phyloP scores from a whole-genome alignment of 2,329 filamentous ascomycete species.

The Alternaria postmessia region DNA sequence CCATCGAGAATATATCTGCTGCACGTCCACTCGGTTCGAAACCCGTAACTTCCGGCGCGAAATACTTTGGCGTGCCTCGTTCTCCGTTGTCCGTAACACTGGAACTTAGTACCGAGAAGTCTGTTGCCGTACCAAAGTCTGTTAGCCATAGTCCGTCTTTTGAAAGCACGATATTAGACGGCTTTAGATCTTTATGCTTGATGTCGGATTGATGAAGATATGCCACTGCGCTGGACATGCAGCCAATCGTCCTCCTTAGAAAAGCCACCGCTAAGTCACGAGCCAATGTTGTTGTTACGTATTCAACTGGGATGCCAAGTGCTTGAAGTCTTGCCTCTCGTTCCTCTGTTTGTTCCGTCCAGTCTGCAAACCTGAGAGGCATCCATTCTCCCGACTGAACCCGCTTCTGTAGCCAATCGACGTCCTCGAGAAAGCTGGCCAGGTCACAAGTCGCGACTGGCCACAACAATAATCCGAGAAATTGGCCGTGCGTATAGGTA shows the following conservation, averaged over 20 bases:
- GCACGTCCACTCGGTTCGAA: no score
- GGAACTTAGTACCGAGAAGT: no score
- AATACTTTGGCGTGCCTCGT: no score
- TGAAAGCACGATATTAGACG: fast-evolving
- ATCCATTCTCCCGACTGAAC: no score
- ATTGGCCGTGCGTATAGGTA: fast-evolving
- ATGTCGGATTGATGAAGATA: background rate
- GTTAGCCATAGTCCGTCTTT: background rate
- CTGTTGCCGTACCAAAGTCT: background rate
- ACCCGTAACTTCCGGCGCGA: no score
- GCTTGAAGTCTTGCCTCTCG: no score
- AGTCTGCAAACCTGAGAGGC: no score
- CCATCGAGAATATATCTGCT: no score
- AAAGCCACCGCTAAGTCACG: fast-evolving
- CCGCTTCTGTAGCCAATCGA: background rate
- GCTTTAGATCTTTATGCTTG: no score
- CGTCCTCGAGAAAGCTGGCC: background rate
- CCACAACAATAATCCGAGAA: background rate
- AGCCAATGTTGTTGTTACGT: no score
- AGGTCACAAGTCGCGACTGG: background rate
- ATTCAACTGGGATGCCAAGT: no score
- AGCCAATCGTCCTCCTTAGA: background rate
- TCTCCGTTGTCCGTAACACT: no score
- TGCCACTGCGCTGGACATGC: background rate
- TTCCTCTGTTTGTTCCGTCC: background rate